These are phyloP conservation scores for Xenoacremonium recifei DNA, from an alignment of 2,329 filamentous ascomycete species.

Conservation along the genomic window DNA sequence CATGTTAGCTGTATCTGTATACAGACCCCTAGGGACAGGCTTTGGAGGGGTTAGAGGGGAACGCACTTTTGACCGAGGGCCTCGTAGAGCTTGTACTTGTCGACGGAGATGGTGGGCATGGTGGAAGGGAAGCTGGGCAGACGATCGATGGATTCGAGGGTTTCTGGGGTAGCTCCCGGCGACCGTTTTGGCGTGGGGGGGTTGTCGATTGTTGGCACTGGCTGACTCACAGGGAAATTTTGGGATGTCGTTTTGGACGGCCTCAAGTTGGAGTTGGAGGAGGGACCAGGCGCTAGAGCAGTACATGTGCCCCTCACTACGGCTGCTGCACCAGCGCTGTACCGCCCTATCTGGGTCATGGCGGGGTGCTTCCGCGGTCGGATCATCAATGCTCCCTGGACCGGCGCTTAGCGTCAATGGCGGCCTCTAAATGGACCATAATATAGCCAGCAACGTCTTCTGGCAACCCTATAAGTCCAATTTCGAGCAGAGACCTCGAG, in stretches of 20 bases:
- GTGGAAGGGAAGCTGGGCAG: conserved; percentile 21
- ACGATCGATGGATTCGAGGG: conserved; percentile 11
- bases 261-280: conserved; percentile 5
- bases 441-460: no score
- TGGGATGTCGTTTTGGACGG: conserved; percentile 18
- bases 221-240: conserved; percentile 44
- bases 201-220: conserved; percentile 13
- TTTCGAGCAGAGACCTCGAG: no score
- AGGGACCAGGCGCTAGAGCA: conserved; percentile 5
- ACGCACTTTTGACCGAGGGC: conserved; percentile 80
- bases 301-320: not conserved
- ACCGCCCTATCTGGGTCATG: conserved; percentile 18
- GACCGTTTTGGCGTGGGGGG: conserved; percentile 13
- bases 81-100: conserved; percentile 95
- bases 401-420: conserved; percentile 4
- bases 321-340: conserved; percentile 9
- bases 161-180: conserved; percentile 17
- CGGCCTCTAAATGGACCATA: not conserved
- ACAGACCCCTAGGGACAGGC: conserved; percentile 6
- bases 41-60: conserved; percentile 16
- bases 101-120: conserved; percentile 96
- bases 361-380: conserved; percentile 24
- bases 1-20: conserved; percentile 14
- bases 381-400: conserved; percentile 30
- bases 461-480: no score